These are phyloP conservation scores for Amanita jacksonii DNA, from an alignment of 768 basidiomycete genomes.

Conservation along the genomic window DNA sequence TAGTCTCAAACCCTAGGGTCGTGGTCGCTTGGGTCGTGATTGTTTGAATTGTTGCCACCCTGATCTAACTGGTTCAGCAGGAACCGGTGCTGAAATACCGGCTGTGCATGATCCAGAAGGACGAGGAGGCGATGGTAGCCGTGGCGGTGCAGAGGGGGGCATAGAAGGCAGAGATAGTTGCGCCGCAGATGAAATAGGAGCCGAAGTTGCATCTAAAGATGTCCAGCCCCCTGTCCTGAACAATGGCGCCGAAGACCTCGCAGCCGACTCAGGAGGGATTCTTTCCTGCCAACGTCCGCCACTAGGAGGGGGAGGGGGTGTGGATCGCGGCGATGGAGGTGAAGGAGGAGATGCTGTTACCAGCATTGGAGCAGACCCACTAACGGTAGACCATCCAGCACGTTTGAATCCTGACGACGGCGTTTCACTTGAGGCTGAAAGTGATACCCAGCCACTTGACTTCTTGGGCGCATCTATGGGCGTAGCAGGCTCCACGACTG, in stretches of 20 bases:
- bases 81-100: slow-evolving; percentile 9
- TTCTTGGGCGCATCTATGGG: slow-evolving; percentile 26
- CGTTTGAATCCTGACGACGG: slow-evolving; percentile 28
- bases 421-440: slow-evolving; percentile 8
- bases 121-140: not conserved
- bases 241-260: slow-evolving; percentile 24
- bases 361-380: slow-evolving; percentile 17
- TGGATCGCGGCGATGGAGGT: slow-evolving; percentile 12
- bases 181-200: slow-evolving; percentile 7
- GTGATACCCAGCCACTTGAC: slow-evolving; percentile 35
- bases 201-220: slow-evolving; percentile 26
- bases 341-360: slow-evolving; percentile 10
- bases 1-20: not conserved
- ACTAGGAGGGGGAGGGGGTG: no score
- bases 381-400: slow-evolving; percentile 42
- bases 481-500: slow-evolving; percentile 14
- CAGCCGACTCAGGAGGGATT: slow-evolving; percentile 6
- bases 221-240: slow-evolving; percentile 64
- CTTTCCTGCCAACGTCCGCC: slow-evolving; percentile 1
- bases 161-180: slow-evolving; percentile 5
- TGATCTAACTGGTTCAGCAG: slow-evolving; percentile 25
- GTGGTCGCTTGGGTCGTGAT: slow-evolving; percentile 22
- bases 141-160: not conserved
- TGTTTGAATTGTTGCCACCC: slow-evolving; percentile 56
- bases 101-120: slow-evolving; percentile 6